phyloP scores from a whole-genome alignment of 1,284 basidiomycete genomes.

The Boletus holoroseus region DNA sequence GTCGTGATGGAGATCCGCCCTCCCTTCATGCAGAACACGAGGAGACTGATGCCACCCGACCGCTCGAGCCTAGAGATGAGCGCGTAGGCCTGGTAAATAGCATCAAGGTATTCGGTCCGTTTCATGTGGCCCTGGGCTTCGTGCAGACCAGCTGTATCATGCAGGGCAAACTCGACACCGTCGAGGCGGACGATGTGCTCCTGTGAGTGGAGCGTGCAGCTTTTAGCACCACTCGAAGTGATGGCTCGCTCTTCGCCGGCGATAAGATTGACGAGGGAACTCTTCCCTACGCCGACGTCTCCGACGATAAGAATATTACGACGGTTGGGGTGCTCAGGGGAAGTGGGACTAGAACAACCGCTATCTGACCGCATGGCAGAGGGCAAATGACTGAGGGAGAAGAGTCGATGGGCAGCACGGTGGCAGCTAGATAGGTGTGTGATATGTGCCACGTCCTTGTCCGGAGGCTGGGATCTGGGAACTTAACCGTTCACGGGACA shows the following conservation, averaged over 20 bases:
- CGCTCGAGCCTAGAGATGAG: conserved; percentile 33
- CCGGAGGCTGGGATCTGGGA: conserved; percentile 3
- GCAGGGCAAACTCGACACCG: conserved; percentile 24
- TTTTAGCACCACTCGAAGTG: conserved; percentile 22
- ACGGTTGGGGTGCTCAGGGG: conserved; percentile 8
- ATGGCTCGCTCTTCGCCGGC: conserved; percentile 15
- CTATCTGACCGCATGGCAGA: conserved; percentile 16
- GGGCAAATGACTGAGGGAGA: not conserved
- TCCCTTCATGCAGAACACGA: conserved; percentile 38
- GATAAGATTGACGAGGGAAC: conserved; percentile 33
- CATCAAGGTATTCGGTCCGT: conserved; percentile 25
- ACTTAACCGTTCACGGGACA: not conserved
- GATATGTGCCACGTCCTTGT: conserved; percentile 4
- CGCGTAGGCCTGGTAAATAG: conserved; percentile 30
- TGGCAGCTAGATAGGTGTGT: not conserved
- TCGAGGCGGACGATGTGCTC: conserved; percentile 14
- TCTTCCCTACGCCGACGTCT: conserved; percentile 32
- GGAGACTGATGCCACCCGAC: conserved; percentile 34
- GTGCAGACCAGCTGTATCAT: conserved; percentile 40
- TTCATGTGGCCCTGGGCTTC: conserved; percentile 30
- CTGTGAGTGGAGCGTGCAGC: conserved; percentile 25
- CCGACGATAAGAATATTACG: conserved; percentile 30
- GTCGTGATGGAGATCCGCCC: conserved; percentile 32
- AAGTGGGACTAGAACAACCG: conserved; percentile 19
- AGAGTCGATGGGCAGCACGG: conserved; percentile 4